These are phyloP conservation scores for Vicia villosa DNA, from an alignment of 306 rosid species.

Conservation along the genomic window DNA sequence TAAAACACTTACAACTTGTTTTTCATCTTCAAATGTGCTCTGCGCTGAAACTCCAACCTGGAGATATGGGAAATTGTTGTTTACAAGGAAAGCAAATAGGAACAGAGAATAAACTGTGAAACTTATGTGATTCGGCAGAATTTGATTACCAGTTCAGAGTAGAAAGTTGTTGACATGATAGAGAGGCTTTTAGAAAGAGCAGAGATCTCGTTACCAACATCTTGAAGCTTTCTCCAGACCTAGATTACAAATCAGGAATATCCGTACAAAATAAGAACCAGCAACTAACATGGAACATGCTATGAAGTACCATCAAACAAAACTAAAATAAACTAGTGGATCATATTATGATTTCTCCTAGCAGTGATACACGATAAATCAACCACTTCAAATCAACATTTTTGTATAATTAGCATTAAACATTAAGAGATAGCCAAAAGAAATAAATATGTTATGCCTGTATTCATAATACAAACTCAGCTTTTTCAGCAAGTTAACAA, in stretches of 20 bases:
- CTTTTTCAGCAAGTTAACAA: not conserved
- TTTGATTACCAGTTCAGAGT: conserved; percentile 60
- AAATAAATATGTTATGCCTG: conserved; percentile 6
- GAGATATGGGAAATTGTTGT: conserved; percentile 19
- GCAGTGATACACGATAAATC: conserved; percentile 2
- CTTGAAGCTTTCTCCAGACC: conserved; percentile 85
- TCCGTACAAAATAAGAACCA: conserved; percentile 22
- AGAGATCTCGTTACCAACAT: conserved; percentile 60
- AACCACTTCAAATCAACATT: conserved; percentile 23
- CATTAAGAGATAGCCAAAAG: conserved; percentile 8
- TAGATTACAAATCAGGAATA: conserved; percentile 38
- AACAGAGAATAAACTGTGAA: conserved; percentile 1
- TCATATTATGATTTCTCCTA: conserved; percentile 14
- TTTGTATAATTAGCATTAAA: conserved; percentile 23
- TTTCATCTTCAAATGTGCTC: conserved; percentile 51
- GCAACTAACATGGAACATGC: conserved; percentile 8
- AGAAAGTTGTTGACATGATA: conserved; percentile 63
- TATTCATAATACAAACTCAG: not conserved
- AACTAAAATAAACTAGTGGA: conserved; percentile 14
- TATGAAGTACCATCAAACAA: conserved; percentile 17
- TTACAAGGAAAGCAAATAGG: conserved; percentile 26
- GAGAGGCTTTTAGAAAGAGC: conserved; percentile 76
- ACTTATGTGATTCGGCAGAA: conserved; percentile 22
- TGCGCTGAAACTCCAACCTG: conserved; percentile 57
- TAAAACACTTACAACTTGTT: conserved; percentile 54